Evolutionary conservation across 2,329 filamentous ascomycete genomes (phyloP).

Genomic region (Ophiostoma novo-ulmi): DNA sequence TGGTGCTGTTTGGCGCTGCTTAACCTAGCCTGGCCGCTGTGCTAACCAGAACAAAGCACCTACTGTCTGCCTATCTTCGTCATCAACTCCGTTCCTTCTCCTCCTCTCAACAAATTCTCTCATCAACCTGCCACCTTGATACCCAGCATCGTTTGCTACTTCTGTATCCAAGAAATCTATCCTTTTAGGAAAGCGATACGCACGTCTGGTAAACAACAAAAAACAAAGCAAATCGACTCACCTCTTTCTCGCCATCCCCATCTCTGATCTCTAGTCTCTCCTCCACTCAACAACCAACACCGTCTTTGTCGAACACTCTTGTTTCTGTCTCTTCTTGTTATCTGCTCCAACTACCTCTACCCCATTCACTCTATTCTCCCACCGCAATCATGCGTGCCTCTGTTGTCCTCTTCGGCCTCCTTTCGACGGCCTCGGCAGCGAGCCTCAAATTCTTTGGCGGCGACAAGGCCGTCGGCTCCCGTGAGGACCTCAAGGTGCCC

Average conservation of each 20-base stretch:
- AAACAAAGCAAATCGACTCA: background rate
- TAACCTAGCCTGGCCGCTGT: background rate
- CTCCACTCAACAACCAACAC: background rate
- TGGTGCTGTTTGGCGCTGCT: constrained; percentile 8
- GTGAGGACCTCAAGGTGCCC: constrained; percentile 60
- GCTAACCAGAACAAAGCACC: constrained; percentile 6
- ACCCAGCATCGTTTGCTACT: background rate
- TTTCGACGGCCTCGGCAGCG: constrained; percentile 40
- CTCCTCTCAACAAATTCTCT: constrained; percentile 20
- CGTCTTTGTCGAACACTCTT: background rate
- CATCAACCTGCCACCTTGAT: background rate
- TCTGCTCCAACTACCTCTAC: background rate
- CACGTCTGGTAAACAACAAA: constrained; percentile 1
- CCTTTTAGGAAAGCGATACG: background rate
- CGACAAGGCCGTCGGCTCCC: constrained; percentile 44
- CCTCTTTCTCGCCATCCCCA: background rate
- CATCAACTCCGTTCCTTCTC: constrained; percentile 8
- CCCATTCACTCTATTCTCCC: background rate
- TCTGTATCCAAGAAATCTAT: background rate
- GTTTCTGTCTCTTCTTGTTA: background rate
- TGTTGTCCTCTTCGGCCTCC: constrained; percentile 41
- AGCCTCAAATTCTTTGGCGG: constrained; percentile 45
- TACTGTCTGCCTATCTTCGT: constrained; percentile 13
- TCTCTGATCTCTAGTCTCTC: background rate
- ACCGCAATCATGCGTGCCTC: constrained; percentile 39